A percentile compares a stretch with the other conserved stretches of the same genome.
phyloP scores from a whole-genome alignment of 2,329 filamentous ascomycete species.

The Fusarium chuoi region DNA sequence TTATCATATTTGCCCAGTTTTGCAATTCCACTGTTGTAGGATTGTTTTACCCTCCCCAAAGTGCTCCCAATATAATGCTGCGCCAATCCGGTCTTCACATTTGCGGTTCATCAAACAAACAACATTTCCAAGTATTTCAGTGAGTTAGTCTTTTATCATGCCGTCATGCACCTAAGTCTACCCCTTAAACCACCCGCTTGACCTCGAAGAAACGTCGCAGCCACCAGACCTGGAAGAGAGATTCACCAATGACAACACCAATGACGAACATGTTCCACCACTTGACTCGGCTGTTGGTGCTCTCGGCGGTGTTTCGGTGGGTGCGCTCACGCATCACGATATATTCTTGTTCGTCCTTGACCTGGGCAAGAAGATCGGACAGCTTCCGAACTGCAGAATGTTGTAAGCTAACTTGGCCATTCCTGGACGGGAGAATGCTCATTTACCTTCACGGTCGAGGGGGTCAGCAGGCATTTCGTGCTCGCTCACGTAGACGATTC shows the following conservation, averaged over 20 bases:
- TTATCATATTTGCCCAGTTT: conserved; percentile 35
- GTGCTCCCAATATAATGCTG: conserved; percentile 34
- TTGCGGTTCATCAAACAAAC: conserved; percentile 31
- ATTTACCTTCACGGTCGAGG: conserved; percentile 85
- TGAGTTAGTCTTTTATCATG: conserved; percentile 2
- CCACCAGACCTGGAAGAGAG: conserved; percentile 99
- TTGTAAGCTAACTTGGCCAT: not conserved
- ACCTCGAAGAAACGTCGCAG: conserved; percentile 97
- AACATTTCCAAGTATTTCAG: conserved; percentile 6
- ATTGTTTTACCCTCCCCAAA: conserved; percentile 30
- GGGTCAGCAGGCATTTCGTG: conserved; percentile 85
- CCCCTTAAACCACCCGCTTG: conserved; percentile 69
- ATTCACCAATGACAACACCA: conserved; percentile 86
- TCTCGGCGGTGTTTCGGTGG: conserved; percentile 98
- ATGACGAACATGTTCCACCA: conserved; percentile 99
- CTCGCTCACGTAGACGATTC: conserved; percentile 96
- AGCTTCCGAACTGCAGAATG: conserved; percentile 75
- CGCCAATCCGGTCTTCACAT: conserved; percentile 33
- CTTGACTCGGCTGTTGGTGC: conserved; percentile 96
- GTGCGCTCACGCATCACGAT: conserved; percentile 95
- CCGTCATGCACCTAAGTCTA: not conserved
- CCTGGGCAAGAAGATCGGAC: conserved; percentile 85
- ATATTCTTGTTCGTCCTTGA: conserved; percentile 98
- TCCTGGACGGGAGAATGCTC: not conserved
- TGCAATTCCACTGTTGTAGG: conserved; percentile 23